Percentiles rank a stretch among this genome's conserved stretches.
phyloP scores from a whole-genome alignment of 768 basidiomycete genomes.

The Boletus tomentosulus region DNA sequence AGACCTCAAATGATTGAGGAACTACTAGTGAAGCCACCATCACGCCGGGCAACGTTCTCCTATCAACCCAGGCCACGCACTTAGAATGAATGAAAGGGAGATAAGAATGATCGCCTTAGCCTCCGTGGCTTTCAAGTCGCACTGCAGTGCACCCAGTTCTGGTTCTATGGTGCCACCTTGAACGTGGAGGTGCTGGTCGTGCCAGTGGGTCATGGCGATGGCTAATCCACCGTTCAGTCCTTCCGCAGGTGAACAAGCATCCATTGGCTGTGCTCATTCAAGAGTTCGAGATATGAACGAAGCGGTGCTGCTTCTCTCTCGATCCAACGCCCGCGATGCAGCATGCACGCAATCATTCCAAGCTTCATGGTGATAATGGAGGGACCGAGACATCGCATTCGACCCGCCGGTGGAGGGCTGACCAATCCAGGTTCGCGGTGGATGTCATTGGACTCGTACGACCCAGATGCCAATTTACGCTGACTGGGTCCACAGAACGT shows the following conservation, averaged over 20 bases:
- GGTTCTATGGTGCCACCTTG: not conserved
- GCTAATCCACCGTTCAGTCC: not conserved
- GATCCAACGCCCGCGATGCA: slow-evolving; percentile 11
- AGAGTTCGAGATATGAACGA: slow-evolving; percentile 6
- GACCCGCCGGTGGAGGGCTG: not conserved
- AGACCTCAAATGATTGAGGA: not conserved
- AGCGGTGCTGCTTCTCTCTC: slow-evolving; percentile 20
- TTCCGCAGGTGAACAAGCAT: not conserved
- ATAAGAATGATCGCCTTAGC: not conserved
- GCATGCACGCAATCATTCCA: slow-evolving; percentile 7
- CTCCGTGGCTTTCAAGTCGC: not conserved
- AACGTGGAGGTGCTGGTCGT: not conserved
- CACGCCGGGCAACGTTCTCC: not conserved
- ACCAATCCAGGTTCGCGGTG: slow-evolving; percentile 1
- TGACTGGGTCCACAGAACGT: slow-evolving; percentile 7
- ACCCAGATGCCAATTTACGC: not conserved
- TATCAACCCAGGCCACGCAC: too few relatives aligned
- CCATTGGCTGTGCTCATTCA: slow-evolving; percentile 16
- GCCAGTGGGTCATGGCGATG: slow-evolving; percentile 1
- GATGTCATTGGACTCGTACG: slow-evolving; percentile 13
- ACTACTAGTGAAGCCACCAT: not conserved
- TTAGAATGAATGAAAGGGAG: too few relatives aligned
- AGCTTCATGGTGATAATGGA: slow-evolving; percentile 6
- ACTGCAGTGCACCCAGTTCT: not conserved
- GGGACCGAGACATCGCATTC: slow-evolving; percentile 6